Evolutionary conservation across 495 filamentous ascomycete genomes (phyloP).

Genomic region (Tuber aestivum): DNA sequence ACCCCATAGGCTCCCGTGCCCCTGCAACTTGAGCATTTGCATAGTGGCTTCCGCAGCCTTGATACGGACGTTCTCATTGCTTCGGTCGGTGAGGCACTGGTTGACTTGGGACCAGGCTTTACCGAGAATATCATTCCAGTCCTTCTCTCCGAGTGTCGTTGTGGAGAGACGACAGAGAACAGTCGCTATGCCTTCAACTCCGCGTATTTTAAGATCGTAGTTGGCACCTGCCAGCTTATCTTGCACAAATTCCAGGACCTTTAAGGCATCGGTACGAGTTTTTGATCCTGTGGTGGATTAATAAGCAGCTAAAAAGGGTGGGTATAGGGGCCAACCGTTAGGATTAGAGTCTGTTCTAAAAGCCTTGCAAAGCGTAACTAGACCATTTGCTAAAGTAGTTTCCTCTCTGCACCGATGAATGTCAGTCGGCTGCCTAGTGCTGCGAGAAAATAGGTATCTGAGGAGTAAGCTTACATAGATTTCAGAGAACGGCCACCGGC

Average conservation of each 20-base stretch:
- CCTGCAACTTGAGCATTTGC: constrained; percentile 25
- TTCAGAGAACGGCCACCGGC: constrained; percentile 32
- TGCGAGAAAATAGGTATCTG: not conserved
- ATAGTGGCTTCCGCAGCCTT: constrained; percentile 32
- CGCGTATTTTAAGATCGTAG: constrained; percentile 39
- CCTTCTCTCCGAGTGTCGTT: constrained; percentile 15
- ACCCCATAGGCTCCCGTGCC: constrained; percentile 30
- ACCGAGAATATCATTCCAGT: constrained; percentile 27
- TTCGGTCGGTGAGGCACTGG: constrained; percentile 32
- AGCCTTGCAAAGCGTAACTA: constrained; percentile 30
- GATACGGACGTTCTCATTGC: constrained; percentile 34
- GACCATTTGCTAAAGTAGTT: constrained; percentile 21
- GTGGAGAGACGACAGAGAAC: constrained; percentile 22
- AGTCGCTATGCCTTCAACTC: constrained; percentile 27
- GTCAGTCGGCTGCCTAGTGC: not conserved
- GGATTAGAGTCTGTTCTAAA: constrained; percentile 27
- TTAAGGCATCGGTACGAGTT: constrained; percentile 20
- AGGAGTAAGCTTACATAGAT: constrained; percentile 19
- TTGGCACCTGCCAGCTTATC: constrained; percentile 30
- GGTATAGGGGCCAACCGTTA: constrained; percentile 12
- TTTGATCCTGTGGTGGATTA: constrained; percentile 8
- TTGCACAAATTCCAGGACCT: constrained; percentile 26
- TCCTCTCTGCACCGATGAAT: not conserved
- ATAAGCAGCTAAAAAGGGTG: not conserved
- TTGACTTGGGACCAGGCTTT: constrained; percentile 28